Conservation (phyloP, 2,329 filamentous ascomycete genomes). For the Fusarium sp. region DNA sequence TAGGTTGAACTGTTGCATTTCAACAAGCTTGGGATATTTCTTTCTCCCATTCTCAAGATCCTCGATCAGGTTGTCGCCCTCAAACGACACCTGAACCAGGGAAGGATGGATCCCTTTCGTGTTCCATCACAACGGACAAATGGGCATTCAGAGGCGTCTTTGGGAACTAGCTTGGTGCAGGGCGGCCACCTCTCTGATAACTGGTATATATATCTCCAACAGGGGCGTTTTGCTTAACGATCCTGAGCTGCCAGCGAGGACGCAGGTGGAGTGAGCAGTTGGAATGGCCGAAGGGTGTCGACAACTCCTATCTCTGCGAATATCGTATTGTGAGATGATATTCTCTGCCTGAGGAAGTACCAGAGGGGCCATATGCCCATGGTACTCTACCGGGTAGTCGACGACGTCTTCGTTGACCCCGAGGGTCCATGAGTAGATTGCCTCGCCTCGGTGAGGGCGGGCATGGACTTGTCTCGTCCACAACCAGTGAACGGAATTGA, state of each 20-base stretch:
- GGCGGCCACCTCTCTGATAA: background rate
- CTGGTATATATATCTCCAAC: background rate
- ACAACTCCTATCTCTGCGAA: too few relatives aligned
- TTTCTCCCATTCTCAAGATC: background rate
- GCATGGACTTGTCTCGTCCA: too few relatives aligned
- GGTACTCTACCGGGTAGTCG: fast-evolving
- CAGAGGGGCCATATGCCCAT: too few relatives aligned
- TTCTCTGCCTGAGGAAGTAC: too few relatives aligned
- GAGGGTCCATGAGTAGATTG: too few relatives aligned
- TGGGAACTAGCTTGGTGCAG: background rate
- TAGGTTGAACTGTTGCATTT: background rate
- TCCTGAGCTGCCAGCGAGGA: background rate
- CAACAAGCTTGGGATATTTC: background rate
- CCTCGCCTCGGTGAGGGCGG: too few relatives aligned
- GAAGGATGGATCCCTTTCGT: background rate
- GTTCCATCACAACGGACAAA: background rate
- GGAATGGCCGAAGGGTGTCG: too few relatives aligned
- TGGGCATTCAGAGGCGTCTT: background rate
- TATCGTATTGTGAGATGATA: too few relatives aligned
- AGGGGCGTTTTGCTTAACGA: background rate
- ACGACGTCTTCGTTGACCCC: too few relatives aligned
- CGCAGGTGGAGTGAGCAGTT: too few relatives aligned
- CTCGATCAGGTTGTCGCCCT: background rate
- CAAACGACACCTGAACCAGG: background rate
- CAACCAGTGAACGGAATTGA: too few relatives aligned